These are phyloP conservation scores for Penicillium sp. DNA, from an alignment of 2,329 filamentous ascomycete species.

Conservation along the genomic window DNA sequence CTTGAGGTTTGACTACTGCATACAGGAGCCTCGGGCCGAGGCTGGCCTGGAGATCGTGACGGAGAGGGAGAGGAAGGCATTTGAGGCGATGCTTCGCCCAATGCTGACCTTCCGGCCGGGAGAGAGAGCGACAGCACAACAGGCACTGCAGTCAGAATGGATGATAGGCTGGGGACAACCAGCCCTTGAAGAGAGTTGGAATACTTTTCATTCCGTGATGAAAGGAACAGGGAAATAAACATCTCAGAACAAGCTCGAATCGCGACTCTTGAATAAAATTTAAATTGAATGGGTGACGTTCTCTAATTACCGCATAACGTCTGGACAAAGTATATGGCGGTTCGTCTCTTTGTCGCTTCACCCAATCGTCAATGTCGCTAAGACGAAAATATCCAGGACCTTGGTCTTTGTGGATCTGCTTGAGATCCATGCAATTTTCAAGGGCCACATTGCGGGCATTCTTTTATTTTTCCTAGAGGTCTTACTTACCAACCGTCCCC, in stretches of 20 bases:
- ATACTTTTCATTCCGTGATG: not conserved
- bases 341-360: no score
- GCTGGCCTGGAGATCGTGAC: constrained; percentile 13
- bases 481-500: no score
- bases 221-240: no score
- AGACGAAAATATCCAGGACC: not conserved
- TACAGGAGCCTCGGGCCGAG: constrained; percentile 29
- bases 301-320: no score
- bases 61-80: constrained; percentile 24
- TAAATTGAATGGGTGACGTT: no score
- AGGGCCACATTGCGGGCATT: not conserved
- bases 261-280: no score
- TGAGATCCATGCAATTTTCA: not conserved
- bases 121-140: constrained; percentile 20
- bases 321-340: no score
- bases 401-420: not conserved
- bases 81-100: constrained; percentile 22
- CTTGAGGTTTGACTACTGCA: constrained; percentile 15
- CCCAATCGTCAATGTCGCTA: not conserved
- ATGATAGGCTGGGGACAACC: constrained; percentile 24
- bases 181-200: constrained; percentile 16
- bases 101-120: constrained; percentile 24
- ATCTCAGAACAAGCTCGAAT: no score
- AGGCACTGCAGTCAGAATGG: constrained; percentile 27
- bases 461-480: not conserved